Percentiles rank a stretch among this genome's conserved stretches.
Conservation (phyloP, 2,329 filamentous ascomycete genomes). For the Alternaria rosae region DNA sequence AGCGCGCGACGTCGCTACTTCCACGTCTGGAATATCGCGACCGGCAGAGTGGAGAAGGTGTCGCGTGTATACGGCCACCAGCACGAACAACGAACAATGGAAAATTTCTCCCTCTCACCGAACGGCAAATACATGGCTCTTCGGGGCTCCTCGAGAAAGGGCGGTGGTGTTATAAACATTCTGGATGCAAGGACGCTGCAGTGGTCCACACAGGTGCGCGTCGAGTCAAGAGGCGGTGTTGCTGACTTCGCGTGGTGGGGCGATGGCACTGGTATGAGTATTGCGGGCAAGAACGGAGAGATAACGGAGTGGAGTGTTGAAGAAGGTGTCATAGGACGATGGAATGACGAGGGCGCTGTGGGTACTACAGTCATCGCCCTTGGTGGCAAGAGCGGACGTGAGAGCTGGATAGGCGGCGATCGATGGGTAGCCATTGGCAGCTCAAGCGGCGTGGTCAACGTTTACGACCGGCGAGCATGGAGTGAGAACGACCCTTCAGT, state of each 20-base stretch:
- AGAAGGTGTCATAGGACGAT: slow-evolving; percentile 76
- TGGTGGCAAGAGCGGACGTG: slow-evolving; percentile 71
- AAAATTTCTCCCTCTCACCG: slow-evolving; percentile 85
- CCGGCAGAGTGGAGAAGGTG: slow-evolving; percentile 83
- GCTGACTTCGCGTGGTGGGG: slow-evolving; percentile 95
- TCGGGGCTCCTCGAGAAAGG: slow-evolving; percentile 79
- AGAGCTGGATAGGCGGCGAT: slow-evolving; percentile 73
- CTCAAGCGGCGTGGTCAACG: slow-evolving; percentile 85
- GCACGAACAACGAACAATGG: slow-evolving; percentile 88
- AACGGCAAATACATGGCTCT: slow-evolving; percentile 87
- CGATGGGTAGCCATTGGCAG: slow-evolving; percentile 90
- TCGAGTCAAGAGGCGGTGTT: slow-evolving; percentile 83
- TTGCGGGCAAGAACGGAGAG: slow-evolving; percentile 86
- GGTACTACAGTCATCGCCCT: slow-evolving; percentile 83
- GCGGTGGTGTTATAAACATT: slow-evolving; percentile 87
- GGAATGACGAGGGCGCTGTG: slow-evolving; percentile 89
- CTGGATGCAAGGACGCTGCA: slow-evolving; percentile 81
- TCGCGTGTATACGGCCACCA: slow-evolving; percentile 76
- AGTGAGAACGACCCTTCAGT: slow-evolving; percentile 42
- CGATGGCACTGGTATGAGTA: slow-evolving; percentile 79
- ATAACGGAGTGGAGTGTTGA: slow-evolving; percentile 86
- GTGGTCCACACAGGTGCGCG: slow-evolving; percentile 82
- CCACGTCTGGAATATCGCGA: slow-evolving; percentile 89
- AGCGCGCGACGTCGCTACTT: slow-evolving; percentile 89
- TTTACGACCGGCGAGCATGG: slow-evolving; percentile 84